Evolutionary conservation across 805 yeast species (phyloP), one percentile per base, ranked within the genome.

Genomic region (Ogataea angusta): DNA sequence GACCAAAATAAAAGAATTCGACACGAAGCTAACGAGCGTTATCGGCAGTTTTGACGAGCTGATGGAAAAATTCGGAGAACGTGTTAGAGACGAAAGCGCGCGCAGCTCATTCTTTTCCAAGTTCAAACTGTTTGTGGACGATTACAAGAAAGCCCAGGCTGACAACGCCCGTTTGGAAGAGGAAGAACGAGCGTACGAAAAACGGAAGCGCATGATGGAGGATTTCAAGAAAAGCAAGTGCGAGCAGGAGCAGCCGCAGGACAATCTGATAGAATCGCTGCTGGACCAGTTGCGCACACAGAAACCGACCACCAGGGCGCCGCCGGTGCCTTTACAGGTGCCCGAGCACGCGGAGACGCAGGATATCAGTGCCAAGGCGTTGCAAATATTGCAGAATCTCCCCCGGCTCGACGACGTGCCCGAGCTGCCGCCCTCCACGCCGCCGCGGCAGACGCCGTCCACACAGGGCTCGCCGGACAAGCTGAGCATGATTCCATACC

Each of bases 61-160:
- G 42, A 78, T 85, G 86, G 66, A 67, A 39, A 81, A 76, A 57
- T 85, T 79, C 56, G 95, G 91, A 7, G 95, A 85, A 57, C 80
- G 79, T 52, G 74, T 77, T 2, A 46, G 56, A 3, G 76, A 73
- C 40, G 73, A 71, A 26, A 67, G 75, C 16, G 72, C 77, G 6
- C 72, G 77, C 50, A 79, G 76, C 52, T 63, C 77, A 0, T 85
- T 85, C 55, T 75, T 85, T 57, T 65, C 73, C 43, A 79, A 77
- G 54, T 80, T 85, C 51, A 61, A 79, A 6, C 72, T 71, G 40
- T 85, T 85, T 52, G 65, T 77, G 18, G 66, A 66, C 34, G 82
- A 80, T 48, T 84, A 78, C 59, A 80, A 75, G 55, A 74, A 72
- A 42, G 87, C 78, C 5, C 83, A 82, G 41, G 63, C 64, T 16